Evolutionary conservation across 345 rosid genomes (phyloP), one percentile per base, ranked within the genome.

Genomic region (Boechera retrofracta): DNA sequence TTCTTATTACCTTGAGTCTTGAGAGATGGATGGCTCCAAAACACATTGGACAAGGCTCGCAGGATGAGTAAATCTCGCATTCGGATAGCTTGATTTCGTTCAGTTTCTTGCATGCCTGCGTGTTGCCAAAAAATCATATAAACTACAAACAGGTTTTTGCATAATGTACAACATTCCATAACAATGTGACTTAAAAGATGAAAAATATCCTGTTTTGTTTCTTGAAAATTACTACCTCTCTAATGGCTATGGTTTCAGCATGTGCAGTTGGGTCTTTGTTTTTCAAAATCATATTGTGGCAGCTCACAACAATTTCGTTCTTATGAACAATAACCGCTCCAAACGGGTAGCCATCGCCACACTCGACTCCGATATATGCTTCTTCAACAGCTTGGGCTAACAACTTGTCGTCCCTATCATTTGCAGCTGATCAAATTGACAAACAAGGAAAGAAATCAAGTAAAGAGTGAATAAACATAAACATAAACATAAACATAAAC

Each of bases 221-320:
- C 69, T 39, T 18, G 47, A 56, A 5, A 38, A 82, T 72, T 54
- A 87, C 89, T 63, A 53, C 73, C 99, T 95, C 98, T 87, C 98
- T 84, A 67, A 95, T 88, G 66, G 97, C 99, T 0, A 89, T 83
- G 76, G 86, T 89, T 82, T 95, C 98, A 0, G 99, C 99, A 74
- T 90, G 98, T 47, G 98, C 98, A 45, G 99, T 92, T 59, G 99
- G 97, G 73, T 95, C 98, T 4, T 83, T 88, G 89, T 86, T 26
- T 53, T 69, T 83, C 80, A 88, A 51, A 77, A 89, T 96, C 97
- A 89, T 83, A 86, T 95, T 95, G 88, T 95, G 99, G 73, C 96
- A 90, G 83, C 97, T 90, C n/a, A 83, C 94, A 6, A 95, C 59
- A 9, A 88, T 73, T 77, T 89, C 88, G 12, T 89, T 84, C 9